Evolutionary conservation across 306 rosid species (phyloP).

Genomic region (Purshia tridentata): DNA sequence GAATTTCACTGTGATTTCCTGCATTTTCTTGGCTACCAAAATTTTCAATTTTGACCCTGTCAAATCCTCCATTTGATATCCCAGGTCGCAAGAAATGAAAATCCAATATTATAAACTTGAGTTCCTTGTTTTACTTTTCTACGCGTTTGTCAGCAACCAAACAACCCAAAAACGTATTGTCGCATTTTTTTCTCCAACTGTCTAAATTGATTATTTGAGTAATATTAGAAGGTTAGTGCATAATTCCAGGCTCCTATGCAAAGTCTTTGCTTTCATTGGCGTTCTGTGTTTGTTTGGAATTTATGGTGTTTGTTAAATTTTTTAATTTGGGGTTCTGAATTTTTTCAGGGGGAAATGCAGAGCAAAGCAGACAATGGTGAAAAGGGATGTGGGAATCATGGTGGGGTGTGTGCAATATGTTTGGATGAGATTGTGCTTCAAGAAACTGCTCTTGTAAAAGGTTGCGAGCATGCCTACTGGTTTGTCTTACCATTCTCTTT

Average conservation of each 20-base stretch:
- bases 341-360: constrained; percentile 44
- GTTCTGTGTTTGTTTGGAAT: background rate
- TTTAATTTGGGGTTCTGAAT: background rate
- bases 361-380: constrained; percentile 34
- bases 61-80: background rate
- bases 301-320: constrained; percentile 6
- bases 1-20: background rate
- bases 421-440: constrained; percentile 64
- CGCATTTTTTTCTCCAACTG: too few relatives aligned
- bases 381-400: constrained; percentile 49
- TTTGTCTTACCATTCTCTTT: constrained; percentile 44
- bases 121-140: background rate
- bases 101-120: background rate
- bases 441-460: constrained; percentile 84
- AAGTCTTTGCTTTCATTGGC: background rate
- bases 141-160: background rate
- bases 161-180: background rate
- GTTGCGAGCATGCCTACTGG: constrained; percentile 99
- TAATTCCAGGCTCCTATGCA: background rate
- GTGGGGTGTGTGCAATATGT: constrained; percentile 73
- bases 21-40: background rate
- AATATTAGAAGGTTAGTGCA: background rate
- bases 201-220: background rate
- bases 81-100: background rate
- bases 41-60: background rate